Conservation (phyloP, 2,329 filamentous ascomycete species). For the Stagonosporopsis chrysanthemi region DNA sequence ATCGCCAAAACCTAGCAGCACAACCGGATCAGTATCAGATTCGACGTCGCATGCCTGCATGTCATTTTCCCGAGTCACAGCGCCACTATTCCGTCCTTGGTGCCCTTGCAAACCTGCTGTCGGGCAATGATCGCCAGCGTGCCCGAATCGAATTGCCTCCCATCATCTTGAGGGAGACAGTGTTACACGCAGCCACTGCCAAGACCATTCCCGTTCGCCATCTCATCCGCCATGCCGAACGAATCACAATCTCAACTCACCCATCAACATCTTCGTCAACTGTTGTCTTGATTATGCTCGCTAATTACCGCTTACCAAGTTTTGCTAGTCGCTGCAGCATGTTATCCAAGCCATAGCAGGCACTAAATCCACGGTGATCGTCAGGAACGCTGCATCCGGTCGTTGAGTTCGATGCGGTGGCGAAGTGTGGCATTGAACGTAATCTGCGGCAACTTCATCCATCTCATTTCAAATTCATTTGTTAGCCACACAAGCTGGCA, state of each 20-base stretch:
- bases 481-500: neutral
- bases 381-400: slow-evolving; percentile 10
- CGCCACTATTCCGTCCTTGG: neutral
- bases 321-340: neutral
- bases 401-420: slow-evolving; percentile 7
- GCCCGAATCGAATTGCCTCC: slow-evolving; percentile 6
- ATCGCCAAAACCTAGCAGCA: too few species aligned
- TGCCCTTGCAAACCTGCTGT: neutral
- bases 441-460: neutral
- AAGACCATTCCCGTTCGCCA: neutral
- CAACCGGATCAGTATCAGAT: slow-evolving; percentile 2
- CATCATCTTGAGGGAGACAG: neutral
- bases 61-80: slow-evolving; percentile 1
- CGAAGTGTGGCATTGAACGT: slow-evolving; percentile 5
- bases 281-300: neutral
- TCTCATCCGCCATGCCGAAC: neutral
- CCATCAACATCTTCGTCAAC: neutral
- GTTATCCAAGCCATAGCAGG: neutral
- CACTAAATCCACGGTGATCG: slow-evolving; percentile 7
- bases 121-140: slow-evolving; percentile 11
- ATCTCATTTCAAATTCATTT: neutral
- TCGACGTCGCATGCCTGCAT: neutral
- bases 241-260: neutral
- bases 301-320: neutral
- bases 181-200: neutral